Conservation (phyloP, 208 protist genomes). For the Leishmania lainsoni region DNA sequence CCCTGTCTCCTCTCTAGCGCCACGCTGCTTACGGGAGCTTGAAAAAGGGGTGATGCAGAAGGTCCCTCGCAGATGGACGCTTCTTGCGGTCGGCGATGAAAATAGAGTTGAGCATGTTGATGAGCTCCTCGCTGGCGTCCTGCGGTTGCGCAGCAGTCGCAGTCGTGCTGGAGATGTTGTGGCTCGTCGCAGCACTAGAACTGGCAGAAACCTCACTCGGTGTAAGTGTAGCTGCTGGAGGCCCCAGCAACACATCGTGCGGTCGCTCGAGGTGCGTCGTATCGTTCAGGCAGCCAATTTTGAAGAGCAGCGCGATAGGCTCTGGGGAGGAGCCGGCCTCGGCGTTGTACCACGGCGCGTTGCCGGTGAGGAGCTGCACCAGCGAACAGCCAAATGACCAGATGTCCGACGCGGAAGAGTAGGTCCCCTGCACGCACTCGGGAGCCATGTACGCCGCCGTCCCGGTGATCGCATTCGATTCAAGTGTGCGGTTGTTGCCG, state of each 20-base stretch:
- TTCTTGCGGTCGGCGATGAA: slow-evolving; percentile 52
- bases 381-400: slow-evolving; percentile 85
- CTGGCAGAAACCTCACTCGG: neutral
- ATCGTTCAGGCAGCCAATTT: slow-evolving; percentile 56
- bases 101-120: slow-evolving; percentile 43
- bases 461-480: slow-evolving; percentile 50
- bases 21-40: neutral
- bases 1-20: neutral
- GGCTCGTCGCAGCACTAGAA: neutral
- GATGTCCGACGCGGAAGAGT: slow-evolving; percentile 77
- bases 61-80: slow-evolving; percentile 47
- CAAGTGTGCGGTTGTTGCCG: slow-evolving; percentile 35
- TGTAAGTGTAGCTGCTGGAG: slow-evolving; percentile 6
- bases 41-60: slow-evolving; percentile 67
- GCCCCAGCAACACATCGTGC: slow-evolving; percentile 28
- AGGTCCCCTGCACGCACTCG: slow-evolving; percentile 57
- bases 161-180: neutral
- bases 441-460: slow-evolving; percentile 83
- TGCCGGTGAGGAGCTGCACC: slow-evolving; percentile 69
- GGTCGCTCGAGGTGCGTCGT: slow-evolving; percentile 34
- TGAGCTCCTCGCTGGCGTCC: slow-evolving; percentile 24
- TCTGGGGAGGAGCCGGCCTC: slow-evolving; percentile 20
- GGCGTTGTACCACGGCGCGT: slow-evolving; percentile 53
- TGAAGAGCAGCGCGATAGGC: slow-evolving; percentile 59
- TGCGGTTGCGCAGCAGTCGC: neutral